Evolutionary conservation across 2,329 filamentous ascomycete species (phyloP).

Genomic region (Colletotrichum higginsianum): DNA sequence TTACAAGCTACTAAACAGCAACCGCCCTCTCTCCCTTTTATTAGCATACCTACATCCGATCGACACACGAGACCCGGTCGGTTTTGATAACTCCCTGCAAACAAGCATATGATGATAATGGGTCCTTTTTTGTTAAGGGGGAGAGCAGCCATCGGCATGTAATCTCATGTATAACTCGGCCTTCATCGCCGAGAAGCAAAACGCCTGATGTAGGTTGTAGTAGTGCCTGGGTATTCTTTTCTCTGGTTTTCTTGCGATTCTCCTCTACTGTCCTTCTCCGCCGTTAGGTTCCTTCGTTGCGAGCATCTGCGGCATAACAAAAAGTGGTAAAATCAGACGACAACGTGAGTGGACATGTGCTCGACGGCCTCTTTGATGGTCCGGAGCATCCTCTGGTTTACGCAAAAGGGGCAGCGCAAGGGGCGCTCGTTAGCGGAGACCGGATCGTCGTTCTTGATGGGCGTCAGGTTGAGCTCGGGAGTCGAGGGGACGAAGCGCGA

Average conservation of each 20-base stretch:
- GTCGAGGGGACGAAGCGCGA: constrained; percentile 44
- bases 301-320: no score
- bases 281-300: not conserved
- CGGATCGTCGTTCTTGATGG: constrained; percentile 66
- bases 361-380: constrained; percentile 75
- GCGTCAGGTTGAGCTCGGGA: constrained; percentile 67
- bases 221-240: constrained; percentile 29
- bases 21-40: not conserved
- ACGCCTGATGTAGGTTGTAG: not conserved
- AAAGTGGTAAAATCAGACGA: constrained; percentile 57
- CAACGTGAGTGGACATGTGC: constrained; percentile 74
- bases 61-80: no score
- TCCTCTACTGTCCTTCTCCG: not conserved
- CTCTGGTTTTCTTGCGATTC: not conserved
- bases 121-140: no score
- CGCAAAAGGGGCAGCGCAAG: constrained; percentile 72
- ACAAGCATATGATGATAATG: not conserved
- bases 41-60: not conserved
- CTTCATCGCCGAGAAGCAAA: not conserved
- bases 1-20: not conserved
- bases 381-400: constrained; percentile 73
- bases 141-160: not conserved
- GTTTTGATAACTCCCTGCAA: not conserved
- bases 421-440: constrained; percentile 64
- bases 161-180: not conserved